Evolutionary conservation across 495 filamentous ascomycete genomes (phyloP).

Genomic region (Choiromyces venosus): DNA sequence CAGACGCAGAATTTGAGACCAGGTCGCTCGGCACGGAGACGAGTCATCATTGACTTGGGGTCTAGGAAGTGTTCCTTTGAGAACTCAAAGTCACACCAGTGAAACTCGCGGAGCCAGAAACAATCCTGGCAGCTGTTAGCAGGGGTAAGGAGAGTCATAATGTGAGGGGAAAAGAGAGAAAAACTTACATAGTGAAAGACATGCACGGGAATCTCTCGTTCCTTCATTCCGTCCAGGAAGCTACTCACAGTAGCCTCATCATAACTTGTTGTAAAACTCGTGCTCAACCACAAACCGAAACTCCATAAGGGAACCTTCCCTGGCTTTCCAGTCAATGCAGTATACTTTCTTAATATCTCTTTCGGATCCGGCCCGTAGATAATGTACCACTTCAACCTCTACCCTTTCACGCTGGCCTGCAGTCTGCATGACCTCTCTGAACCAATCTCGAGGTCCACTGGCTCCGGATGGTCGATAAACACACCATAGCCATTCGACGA

Average conservation of each 20-base stretch:
- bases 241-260: conserved; percentile 61
- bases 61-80: conserved; percentile 64
- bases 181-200: conserved; percentile 70
- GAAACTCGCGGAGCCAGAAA: conserved; percentile 53
- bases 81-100: conserved; percentile 71
- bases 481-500: conserved; percentile 64
- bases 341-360: conserved; percentile 60
- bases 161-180: conserved; percentile 51
- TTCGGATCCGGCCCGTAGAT: conserved; percentile 64
- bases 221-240: conserved; percentile 63
- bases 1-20: conserved; percentile 63
- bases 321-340: conserved; percentile 56
- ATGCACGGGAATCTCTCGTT: conserved; percentile 57
- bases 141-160: not conserved
- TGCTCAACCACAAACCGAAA: conserved; percentile 66
- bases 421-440: conserved; percentile 61
- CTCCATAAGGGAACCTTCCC: conserved; percentile 61
- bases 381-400: conserved; percentile 58
- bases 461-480: conserved; percentile 60
- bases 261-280: conserved; percentile 65
- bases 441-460: conserved; percentile 60
- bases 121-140: conserved; percentile 1
- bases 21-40: conserved; percentile 54
- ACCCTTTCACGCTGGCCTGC: conserved; percentile 58
- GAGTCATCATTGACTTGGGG: conserved; percentile 56